Conservation (phyloP, 2,329 filamentous ascomycete species). For the Cladosporium colombiae region DNA sequence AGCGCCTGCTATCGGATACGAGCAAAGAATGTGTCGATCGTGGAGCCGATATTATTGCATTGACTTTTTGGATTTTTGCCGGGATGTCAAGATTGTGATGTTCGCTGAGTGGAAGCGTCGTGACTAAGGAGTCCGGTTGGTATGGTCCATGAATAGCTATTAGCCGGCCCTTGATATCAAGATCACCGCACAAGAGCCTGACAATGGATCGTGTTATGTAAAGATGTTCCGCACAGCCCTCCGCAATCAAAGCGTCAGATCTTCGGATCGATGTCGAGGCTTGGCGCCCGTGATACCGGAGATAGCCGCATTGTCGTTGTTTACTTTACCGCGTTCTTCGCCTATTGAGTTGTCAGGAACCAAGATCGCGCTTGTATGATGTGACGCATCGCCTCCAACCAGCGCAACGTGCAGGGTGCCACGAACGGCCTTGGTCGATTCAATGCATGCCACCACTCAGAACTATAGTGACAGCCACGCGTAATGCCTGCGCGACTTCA, state of each 20-base stretch:
- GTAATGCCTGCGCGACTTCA: background rate
- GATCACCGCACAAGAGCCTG: background rate
- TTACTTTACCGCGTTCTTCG: background rate
- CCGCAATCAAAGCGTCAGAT: background rate
- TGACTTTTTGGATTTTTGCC: background rate
- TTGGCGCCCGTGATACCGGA: background rate
- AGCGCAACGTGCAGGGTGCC: background rate
- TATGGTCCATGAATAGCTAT: background rate
- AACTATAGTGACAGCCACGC: background rate
- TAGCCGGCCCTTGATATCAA: background rate
- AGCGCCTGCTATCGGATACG: background rate
- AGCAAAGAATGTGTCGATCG: background rate
- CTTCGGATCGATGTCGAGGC: background rate
- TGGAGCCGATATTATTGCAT: background rate
- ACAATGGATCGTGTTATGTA: background rate
- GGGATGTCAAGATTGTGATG: background rate
- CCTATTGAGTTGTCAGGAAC: background rate
- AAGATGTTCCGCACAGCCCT: background rate
- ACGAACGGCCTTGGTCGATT: background rate
- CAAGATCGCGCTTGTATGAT: background rate
- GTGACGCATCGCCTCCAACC: background rate
- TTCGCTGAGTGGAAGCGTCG: background rate
- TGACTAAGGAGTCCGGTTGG: background rate
- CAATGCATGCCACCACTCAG: background rate
- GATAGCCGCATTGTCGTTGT: background rate